phyloP scores from a whole-genome alignment of 106 monocot species.

The Acorus gramineus region DNA sequence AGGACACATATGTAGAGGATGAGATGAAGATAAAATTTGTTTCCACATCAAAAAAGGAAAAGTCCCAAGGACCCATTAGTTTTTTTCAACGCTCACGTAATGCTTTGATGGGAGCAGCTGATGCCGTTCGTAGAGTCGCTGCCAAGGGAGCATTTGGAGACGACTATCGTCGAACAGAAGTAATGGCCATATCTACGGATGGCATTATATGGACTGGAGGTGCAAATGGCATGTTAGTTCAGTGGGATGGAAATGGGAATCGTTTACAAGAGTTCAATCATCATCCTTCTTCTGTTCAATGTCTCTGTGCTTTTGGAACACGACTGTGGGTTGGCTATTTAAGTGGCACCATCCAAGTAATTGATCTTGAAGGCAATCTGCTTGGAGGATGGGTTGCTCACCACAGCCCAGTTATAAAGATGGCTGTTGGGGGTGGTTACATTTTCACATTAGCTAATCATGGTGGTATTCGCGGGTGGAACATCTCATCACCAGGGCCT shows the following conservation, averaged over 20 bases:
- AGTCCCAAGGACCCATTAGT: constrained; percentile 58
- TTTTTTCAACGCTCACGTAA: constrained; percentile 94
- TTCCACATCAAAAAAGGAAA: constrained; percentile 73
- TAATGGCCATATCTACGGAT: constrained; percentile 52
- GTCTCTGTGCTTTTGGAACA: constrained; percentile 61
- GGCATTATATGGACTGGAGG: constrained; percentile 85
- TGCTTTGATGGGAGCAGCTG: constrained; percentile 89
- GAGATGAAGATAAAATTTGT: constrained; percentile 70
- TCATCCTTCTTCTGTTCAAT: constrained; percentile 55
- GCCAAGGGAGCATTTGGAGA: constrained; percentile 75
- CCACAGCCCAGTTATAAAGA: constrained; percentile 71
- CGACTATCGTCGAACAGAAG: constrained; percentile 66
- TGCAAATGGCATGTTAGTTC: constrained; percentile 67
- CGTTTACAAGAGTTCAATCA: constrained; percentile 67
- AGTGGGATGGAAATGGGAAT: constrained; percentile 96
- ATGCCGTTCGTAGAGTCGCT: constrained; percentile 82
- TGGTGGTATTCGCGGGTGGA: constrained; percentile 94
- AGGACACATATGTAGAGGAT: constrained; percentile 51
- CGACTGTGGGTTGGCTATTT: constrained; percentile 81
- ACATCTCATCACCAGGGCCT: constrained; percentile 57
- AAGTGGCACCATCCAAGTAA: constrained; percentile 56
- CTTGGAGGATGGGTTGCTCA: constrained; percentile 78
- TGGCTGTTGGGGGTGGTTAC: constrained; percentile 60
- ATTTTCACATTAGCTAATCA: constrained; percentile 85
- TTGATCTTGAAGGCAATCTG: constrained; percentile 80